Evolutionary conservation across 2,329 filamentous ascomycete genomes (phyloP).

Genomic region (Aspergillus eucalypticola): DNA sequence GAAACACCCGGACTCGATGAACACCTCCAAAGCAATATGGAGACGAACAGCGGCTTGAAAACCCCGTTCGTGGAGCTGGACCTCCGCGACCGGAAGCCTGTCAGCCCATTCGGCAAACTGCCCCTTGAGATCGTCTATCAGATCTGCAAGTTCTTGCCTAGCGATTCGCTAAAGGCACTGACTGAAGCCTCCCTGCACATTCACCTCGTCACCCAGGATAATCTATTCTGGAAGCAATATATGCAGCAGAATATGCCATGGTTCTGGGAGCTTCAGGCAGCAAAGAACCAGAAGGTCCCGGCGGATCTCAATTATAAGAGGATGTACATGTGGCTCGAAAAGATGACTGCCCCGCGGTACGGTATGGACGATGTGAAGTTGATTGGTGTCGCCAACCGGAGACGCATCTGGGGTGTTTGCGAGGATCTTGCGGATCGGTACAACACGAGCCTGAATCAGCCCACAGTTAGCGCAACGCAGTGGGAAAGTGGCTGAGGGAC

Average conservation of each 20-base stretch:
- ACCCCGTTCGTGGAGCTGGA: conserved; percentile 6
- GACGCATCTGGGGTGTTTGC: conserved; percentile 23
- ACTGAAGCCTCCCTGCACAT: conserved; percentile 20
- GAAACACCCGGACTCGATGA: conserved; percentile 12
- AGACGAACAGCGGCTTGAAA: conserved; percentile 11
- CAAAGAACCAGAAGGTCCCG: conserved; percentile 3
- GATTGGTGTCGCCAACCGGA: conserved; percentile 22
- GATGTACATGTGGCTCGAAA: conserved; percentile 21
- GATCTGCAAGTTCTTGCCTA: conserved; percentile 23
- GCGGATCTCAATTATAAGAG: conserved; percentile 18
- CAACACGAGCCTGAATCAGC: background rate
- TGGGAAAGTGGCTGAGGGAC: background rate
- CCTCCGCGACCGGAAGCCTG: conserved; percentile 12
- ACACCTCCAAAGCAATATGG: conserved; percentile 11
- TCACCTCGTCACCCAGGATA: conserved; percentile 20
- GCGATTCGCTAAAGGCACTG: conserved; percentile 19
- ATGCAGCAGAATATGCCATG: conserved; percentile 24
- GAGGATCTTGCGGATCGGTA: conserved; percentile 20
- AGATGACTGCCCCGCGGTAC: conserved; percentile 17
- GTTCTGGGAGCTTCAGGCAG: conserved; percentile 20
- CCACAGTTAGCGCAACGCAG: background rate
- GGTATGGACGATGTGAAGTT: conserved; percentile 20
- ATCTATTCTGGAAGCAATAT: conserved; percentile 23
- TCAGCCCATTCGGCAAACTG: conserved; percentile 19
- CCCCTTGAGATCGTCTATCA: conserved; percentile 21